Base-by-base conservation (phyloP, 768 basidiomycete species). In the Amanita exitialis region DNA sequence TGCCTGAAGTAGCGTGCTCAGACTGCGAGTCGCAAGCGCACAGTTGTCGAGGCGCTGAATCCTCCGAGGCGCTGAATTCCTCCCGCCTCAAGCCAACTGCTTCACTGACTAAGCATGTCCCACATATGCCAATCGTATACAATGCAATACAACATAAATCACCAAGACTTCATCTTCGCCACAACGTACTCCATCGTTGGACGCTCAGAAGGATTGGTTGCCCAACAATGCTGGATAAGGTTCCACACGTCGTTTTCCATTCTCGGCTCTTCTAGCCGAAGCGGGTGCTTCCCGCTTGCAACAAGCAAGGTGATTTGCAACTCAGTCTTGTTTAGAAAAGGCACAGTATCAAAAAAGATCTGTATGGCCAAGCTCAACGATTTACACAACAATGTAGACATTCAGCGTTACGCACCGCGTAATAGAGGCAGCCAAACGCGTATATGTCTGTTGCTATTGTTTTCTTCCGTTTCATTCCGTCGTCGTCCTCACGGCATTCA, bases 371-470 rank as follows among this genome's bases (percentile, higher is more conserved):
- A 20, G n/a, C 9, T 41, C 18, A 41, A 20, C 5, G 21, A 20
- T 4, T 10, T 12, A 30, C 28, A 10, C n/a, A 41, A 41, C n/a
- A 20, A 41, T 41, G 20, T 41, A 5, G 8, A 21, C 20, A 41
- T 20, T 9, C 15, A 5, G 15, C 13, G 15, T 8, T 10, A 32
- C n/a, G 1, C 20, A 42, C 49, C 16, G 39, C 27, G 34, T 49
- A 49, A 27, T 49, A 49, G 7, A 49, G 39, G 15, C 38, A 49
- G 4, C 38, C 38, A 34, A 49, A 49, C 9, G 49, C 49, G 30
- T 49, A 49, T 12, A 49, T 39, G 38, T 49, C 49, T 16, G 49
- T 38, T 27, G 9, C 13, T 12, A 7, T 8, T 30, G 49, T 49
- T 30, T 39, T 49, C 25, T 28, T 37, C 25, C 25, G 21, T 12